Evolutionary conservation across 208 protist species (phyloP), one percentile per base, ranked within the genome.

Genomic region (Trypanosoma vivax): DNA sequence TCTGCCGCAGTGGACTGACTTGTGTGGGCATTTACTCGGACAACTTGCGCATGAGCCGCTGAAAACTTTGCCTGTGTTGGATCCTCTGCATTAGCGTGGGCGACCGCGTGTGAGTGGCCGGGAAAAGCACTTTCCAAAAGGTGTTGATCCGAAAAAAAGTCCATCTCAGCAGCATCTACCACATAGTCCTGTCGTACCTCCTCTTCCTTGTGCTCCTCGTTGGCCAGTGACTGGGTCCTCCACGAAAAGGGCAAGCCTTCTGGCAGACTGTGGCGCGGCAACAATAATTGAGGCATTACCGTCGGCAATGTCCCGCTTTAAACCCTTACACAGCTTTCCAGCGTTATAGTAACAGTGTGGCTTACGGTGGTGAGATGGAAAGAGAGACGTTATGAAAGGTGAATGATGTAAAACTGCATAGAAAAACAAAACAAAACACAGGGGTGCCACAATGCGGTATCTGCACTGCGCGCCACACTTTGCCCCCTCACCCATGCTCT

Each of bases 101-200:
- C 29, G 9, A 3, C 21, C 16, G 6, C 30, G 6, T 28, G 6
- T 13, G 43, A 5, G 16, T 27, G 25, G 3, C 40, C 13, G 28
- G 38, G 14, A 29, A 16, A 27, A 13, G 25, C 2, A 21, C 7
- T 2, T 31, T n/a, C 13, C 0, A 41, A 21, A 25, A 31, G 18
- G 34, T 35, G 47, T 2, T 62, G 46, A 37, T 62, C 55, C 14
- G 46, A 28, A 30, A 62, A 62, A 30, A 62, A 51, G 18, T 62
- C 55, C 46, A 62, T 53, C 6, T 62, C 51, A 28, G 14, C 5
- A 31, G 35, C 39, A 2, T 38, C 9, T 21, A 19, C 19, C 11
- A 31, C 3, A 29, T 19, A 18, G 33, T 45, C 18, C 23, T 55
- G 11, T 24, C 25, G 16, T 23, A 9, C 28, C 18, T 45, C 35